Evolutionary conservation across 306 rosid genomes (phyloP).

Genomic region (Canavalia ensiformis): DNA sequence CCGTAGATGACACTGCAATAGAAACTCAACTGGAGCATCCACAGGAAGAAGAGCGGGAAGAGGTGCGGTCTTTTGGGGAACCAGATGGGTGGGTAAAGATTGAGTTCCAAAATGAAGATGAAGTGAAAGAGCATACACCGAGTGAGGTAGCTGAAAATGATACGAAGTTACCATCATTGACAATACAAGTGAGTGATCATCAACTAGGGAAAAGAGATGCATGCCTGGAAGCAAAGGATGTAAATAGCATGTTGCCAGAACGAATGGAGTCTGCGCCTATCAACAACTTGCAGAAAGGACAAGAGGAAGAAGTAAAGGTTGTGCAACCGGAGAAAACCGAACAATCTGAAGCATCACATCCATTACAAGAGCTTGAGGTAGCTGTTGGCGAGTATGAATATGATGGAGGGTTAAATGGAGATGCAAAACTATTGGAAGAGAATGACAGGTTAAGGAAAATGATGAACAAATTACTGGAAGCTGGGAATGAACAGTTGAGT

Average conservation of each 20-base stretch:
- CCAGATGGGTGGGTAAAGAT: constrained; percentile 40
- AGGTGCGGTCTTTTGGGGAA: constrained; percentile 37
- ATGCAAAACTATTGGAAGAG: constrained; percentile 56
- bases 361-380: not conserved
- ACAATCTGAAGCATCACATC: not conserved
- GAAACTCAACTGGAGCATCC: constrained; percentile 31
- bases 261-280: not conserved
- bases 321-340: constrained; percentile 17
- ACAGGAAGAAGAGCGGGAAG: constrained; percentile 40
- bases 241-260: not conserved
- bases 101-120: constrained; percentile 33
- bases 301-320: constrained; percentile 15
- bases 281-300: not conserved
- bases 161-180: not conserved
- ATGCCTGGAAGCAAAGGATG: constrained; percentile 17
- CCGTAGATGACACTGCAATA: not conserved
- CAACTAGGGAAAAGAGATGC: constrained; percentile 10
- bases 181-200: not conserved
- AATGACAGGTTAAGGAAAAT: constrained; percentile 64
- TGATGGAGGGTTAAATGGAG: constrained; percentile 10
- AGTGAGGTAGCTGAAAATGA: constrained; percentile 8
- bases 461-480: constrained; percentile 70
- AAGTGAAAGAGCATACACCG: not conserved
- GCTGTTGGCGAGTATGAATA: not conserved
- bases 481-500: constrained; percentile 69